Percentiles rank a stretch among this genome's conserved stretches.
These are phyloP conservation scores for Panicum hallii DNA, from an alignment of 202 grass and related monocot genomes.

Conservation along the genomic window DNA sequence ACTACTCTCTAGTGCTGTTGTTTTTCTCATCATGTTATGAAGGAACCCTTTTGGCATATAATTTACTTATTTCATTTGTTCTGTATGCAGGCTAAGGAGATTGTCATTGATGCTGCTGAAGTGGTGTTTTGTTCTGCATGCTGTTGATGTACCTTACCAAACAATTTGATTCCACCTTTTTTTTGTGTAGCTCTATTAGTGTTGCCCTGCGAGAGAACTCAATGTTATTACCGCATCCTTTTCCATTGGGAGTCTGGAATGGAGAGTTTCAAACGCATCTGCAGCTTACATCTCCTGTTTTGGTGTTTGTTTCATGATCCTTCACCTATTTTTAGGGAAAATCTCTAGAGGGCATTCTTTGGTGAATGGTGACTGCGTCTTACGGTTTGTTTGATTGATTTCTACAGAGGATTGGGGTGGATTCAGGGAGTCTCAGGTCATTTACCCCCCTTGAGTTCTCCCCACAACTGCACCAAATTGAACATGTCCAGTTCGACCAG, in stretches of 20 bases:
- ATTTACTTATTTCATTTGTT: neutral
- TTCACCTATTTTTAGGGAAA: neutral
- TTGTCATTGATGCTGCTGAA: slow-evolving; percentile 13
- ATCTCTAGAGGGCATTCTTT: no score
- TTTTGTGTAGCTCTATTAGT: slow-evolving; percentile 43
- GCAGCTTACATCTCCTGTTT: neutral
- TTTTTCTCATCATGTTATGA: neutral
- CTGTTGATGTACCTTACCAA: slow-evolving; percentile 38
- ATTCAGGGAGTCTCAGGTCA: no score
- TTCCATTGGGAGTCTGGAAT: slow-evolving; percentile 29
- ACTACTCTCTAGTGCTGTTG: no score
- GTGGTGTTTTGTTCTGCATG: slow-evolving; percentile 20
- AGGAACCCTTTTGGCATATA: neutral
- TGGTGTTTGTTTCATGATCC: neutral
- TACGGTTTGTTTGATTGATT: no score
- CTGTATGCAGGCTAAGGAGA: slow-evolving; percentile 25
- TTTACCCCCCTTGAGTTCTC: no score
- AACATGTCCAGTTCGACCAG: no score
- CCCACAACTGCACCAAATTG: no score
- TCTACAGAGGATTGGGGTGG: no score
- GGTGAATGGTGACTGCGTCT: no score
- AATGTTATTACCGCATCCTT: slow-evolving; percentile 32
- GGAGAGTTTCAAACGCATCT: slow-evolving; percentile 18
- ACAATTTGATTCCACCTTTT: slow-evolving; percentile 37
- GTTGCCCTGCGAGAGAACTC: slow-evolving; percentile 46